Evolutionary conservation across 768 basidiomycete species (phyloP).

Genomic region (Mycena polygramma): DNA sequence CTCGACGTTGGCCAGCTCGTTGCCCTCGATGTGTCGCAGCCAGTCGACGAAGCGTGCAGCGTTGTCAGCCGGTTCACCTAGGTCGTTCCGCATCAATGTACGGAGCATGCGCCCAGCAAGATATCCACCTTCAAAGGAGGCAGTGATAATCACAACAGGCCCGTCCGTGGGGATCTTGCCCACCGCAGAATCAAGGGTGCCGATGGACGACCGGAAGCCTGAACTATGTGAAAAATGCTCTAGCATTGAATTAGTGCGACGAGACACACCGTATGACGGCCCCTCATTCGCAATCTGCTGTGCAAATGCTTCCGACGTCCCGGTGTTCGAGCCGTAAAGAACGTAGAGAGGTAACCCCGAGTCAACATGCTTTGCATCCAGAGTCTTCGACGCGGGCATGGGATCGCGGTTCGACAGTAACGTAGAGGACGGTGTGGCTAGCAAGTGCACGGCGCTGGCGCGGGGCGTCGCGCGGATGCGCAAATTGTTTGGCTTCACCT

Average conservation of each 20-base stretch:
- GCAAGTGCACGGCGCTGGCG: conserved; percentile 36
- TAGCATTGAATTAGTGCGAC: background rate
- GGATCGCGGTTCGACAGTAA: conserved; percentile 29
- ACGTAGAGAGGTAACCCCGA: conserved; percentile 48
- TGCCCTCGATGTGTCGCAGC: conserved; percentile 48
- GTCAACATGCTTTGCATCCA: background rate
- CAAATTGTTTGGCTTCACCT: conserved; percentile 53
- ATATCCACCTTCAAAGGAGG: conserved; percentile 58
- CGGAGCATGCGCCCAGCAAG: background rate
- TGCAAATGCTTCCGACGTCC: conserved; percentile 63
- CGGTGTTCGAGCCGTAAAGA: conserved; percentile 62
- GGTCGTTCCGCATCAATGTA: background rate
- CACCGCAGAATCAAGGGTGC: conserved; percentile 55
- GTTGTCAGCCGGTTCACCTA: conserved; percentile 64
- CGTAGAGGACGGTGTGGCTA: conserved; percentile 36
- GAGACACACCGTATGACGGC: conserved; percentile 48
- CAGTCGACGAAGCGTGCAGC: conserved; percentile 61
- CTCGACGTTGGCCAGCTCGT: conserved; percentile 46
- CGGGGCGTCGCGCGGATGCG: conserved; percentile 55
- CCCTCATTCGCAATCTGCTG: conserved; percentile 58
- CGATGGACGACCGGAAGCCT: conserved; percentile 56
- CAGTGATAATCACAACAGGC: conserved; percentile 60
- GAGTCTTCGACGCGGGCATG: background rate
- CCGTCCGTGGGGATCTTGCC: conserved; percentile 56
- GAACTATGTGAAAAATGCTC: too few species aligned